These are phyloP conservation scores for Fusarium acutatum DNA, from an alignment of 2,329 filamentous ascomycete genomes.

Conservation along the genomic window DNA sequence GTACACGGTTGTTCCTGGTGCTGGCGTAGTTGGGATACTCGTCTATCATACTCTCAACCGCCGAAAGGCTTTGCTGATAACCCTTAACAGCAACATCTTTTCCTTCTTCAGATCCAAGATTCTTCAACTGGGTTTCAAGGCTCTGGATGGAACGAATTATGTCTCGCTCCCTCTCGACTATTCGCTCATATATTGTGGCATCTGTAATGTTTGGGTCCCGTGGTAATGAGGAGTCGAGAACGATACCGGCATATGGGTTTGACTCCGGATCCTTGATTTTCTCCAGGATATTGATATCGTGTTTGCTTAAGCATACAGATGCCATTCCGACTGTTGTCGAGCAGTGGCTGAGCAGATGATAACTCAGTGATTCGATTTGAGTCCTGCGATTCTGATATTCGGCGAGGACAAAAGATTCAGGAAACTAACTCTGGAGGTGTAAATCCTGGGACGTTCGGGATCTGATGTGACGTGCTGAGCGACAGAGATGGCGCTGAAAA, in stretches of 20 bases:
- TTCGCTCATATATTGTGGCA: constrained; percentile 56
- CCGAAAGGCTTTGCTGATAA: constrained; percentile 58
- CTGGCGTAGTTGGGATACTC: constrained; percentile 73
- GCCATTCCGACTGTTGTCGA: constrained; percentile 52
- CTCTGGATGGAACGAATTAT: constrained; percentile 65
- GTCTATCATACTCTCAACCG: constrained; percentile 64
- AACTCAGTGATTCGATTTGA: background rate
- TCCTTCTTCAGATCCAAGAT: constrained; percentile 48
- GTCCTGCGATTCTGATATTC: background rate
- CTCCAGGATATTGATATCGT: constrained; percentile 69
- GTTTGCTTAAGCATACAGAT: constrained; percentile 59
- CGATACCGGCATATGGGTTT: constrained; percentile 62
- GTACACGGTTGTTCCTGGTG: constrained; percentile 78
- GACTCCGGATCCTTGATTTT: constrained; percentile 75
- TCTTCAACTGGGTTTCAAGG: constrained; percentile 62
- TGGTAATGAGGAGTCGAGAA: constrained; percentile 63
- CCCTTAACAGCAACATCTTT: constrained; percentile 51
- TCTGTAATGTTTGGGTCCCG: constrained; percentile 68
- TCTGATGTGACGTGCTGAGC: constrained; percentile 3
- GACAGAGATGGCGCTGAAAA: constrained; percentile 9
- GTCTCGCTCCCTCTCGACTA: constrained; percentile 61
- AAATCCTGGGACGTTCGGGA: constrained; percentile 1
- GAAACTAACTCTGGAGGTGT: background rate
- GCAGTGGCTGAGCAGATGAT: background rate
- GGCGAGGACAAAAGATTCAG: background rate